Conservation (phyloP, 495 filamentous ascomycete genomes). For the Poronia punctata region DNA sequence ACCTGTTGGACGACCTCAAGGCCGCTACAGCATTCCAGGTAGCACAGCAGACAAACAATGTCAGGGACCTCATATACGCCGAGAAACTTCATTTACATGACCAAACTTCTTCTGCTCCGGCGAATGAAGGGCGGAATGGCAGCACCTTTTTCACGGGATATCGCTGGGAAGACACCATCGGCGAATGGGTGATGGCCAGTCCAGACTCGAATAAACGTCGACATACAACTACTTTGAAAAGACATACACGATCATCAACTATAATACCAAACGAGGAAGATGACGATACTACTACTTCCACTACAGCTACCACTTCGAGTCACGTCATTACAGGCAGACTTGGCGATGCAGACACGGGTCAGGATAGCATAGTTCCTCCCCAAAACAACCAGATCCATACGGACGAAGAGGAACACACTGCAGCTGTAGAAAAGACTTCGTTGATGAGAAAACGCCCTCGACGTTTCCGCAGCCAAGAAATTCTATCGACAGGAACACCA, state of each 20-base stretch:
- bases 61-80: conserved; percentile 37
- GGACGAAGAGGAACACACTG: neutral
- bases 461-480: conserved; percentile 6
- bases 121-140: conserved; percentile 2
- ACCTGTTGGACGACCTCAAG: conserved; percentile 19
- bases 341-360: conserved; percentile 13
- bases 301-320: too few species aligned
- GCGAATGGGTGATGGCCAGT: conserved; percentile 44
- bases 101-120: conserved; percentile 4
- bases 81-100: conserved; percentile 24
- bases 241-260: conserved; percentile 10
- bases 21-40: conserved; percentile 29
- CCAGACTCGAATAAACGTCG: conserved; percentile 15
- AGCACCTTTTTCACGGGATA: conserved; percentile 30
- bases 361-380: too few species aligned
- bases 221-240: conserved; percentile 4
- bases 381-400: neutral
- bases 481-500: conserved; percentile 2
- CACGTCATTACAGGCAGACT: conserved; percentile 12
- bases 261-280: too few species aligned
- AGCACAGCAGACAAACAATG: conserved; percentile 34
- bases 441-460: conserved; percentile 18
- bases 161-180: conserved; percentile 48
- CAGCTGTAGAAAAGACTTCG: conserved; percentile 6
- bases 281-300: too few species aligned